These are phyloP conservation scores for Pyrenochaeta sp. DNA, from an alignment of 2,329 filamentous ascomycete species.

Conservation along the genomic window DNA sequence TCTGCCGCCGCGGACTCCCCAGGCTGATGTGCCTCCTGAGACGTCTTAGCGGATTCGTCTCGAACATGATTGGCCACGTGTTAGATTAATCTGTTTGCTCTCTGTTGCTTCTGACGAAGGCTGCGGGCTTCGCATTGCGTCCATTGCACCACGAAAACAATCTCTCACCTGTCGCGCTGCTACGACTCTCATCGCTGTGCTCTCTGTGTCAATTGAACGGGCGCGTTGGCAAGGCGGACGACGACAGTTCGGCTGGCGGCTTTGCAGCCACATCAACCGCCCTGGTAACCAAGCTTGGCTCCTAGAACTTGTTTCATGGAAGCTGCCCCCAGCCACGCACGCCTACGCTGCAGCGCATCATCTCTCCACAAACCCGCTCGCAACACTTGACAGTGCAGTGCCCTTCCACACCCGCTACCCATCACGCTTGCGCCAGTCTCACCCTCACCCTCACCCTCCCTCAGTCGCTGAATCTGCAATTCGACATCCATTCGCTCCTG, in stretches of 20 bases:
- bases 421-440: conserved; percentile 16
- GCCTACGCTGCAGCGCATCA: conserved; percentile 30
- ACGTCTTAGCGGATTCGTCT: conserved; percentile 8
- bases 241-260: conserved; percentile 4
- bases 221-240: conserved; percentile 9
- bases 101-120: conserved; percentile 19
- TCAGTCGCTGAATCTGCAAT: conserved; percentile 9
- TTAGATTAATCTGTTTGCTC: conserved; percentile 25
- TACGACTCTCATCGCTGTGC: not conserved
- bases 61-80: conserved; percentile 15
- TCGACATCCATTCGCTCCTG: conserved; percentile 20
- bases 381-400: conserved; percentile 7
- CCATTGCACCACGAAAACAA: conserved; percentile 7
- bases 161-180: conserved; percentile 10
- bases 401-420: conserved; percentile 14
- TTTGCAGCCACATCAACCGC: conserved; percentile 19
- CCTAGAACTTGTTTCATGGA: conserved; percentile 28
- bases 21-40: conserved; percentile 20
- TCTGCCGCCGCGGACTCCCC: conserved; percentile 15
- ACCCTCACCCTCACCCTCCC: conserved; percentile 7
- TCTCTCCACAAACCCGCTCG: conserved; percentile 20
- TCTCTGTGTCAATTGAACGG: not conserved
- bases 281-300: conserved; percentile 25
- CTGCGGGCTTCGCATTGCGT: conserved; percentile 7
- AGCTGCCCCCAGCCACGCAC: conserved; percentile 25